Evolutionary conservation across 1,284 basidiomycete genomes (phyloP).

Genomic region (Xerocomus nothofagi): DNA sequence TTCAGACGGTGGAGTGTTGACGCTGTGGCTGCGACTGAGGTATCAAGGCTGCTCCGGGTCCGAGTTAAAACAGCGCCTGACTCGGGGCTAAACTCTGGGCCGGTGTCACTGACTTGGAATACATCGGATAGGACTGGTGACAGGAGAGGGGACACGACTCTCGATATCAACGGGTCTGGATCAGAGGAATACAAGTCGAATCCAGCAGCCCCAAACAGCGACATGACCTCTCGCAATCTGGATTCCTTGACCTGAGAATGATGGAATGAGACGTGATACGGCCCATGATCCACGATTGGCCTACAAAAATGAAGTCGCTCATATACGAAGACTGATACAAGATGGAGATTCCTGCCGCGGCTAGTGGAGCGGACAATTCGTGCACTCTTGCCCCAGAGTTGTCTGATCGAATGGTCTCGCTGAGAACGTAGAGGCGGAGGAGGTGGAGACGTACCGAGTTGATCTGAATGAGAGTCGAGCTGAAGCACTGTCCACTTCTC

Average conservation of each 20-base stretch:
- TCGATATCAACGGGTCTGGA: conserved; percentile 41
- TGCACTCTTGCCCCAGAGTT: conserved; percentile 72
- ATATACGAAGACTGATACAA: conserved; percentile 84
- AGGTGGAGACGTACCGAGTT: conserved; percentile 48
- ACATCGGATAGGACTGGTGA: conserved; percentile 39
- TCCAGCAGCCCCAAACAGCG: conserved; percentile 57
- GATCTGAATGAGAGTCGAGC: conserved; percentile 71
- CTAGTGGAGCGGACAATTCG: conserved; percentile 76
- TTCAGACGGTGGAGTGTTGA: conserved; percentile 28
- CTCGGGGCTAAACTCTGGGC: conserved; percentile 37
- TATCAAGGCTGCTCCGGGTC: conserved; percentile 40
- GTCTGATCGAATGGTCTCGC: conserved; percentile 40
- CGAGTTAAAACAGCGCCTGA: conserved; percentile 47
- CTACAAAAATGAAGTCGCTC: conserved; percentile 81
- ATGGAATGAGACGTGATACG: conserved; percentile 3
- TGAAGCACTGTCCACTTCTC: conserved; percentile 76
- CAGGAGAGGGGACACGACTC: conserved; percentile 38
- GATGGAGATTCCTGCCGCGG: conserved; percentile 79
- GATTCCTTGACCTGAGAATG: conserved; percentile 59
- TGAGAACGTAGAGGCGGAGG: conserved; percentile 1
- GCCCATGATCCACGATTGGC: conserved; percentile 22
- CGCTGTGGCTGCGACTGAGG: conserved; percentile 31
- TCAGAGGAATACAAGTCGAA: conserved; percentile 69
- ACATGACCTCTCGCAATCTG: conserved; percentile 61
- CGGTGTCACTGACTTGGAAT: conserved; percentile 39